Evolutionary conservation across 1,139 yeast species (phyloP).

Genomic region (Nakaseomyces bracarensis): DNA sequence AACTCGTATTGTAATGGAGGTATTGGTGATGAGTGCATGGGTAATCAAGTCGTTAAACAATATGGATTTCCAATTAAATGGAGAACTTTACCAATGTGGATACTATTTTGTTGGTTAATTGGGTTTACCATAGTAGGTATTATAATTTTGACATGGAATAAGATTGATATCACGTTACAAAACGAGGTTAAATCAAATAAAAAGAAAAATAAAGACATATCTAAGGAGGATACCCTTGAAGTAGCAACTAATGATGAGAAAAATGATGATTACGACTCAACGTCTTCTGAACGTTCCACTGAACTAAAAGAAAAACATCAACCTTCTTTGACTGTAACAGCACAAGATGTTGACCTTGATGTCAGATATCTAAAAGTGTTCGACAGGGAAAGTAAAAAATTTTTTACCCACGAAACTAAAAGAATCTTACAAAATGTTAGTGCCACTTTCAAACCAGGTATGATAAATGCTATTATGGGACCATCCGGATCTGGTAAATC

Average conservation of each 20-base stretch:
- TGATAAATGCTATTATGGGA: conserved; percentile 79
- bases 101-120: conserved; percentile 50
- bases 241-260: conserved; percentile 7
- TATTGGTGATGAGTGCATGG: conserved; percentile 37
- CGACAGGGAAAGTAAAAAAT: conserved; percentile 10
- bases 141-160: conserved; percentile 39
- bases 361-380: conserved; percentile 14
- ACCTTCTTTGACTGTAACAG: conserved; percentile 13
- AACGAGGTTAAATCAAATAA: conserved; percentile 19
- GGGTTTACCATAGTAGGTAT: conserved; percentile 48
- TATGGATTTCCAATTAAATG: conserved; percentile 59
- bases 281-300: conserved; percentile 9
- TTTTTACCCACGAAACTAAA: conserved; percentile 21
- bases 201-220: conserved; percentile 9
- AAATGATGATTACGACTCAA: conserved; percentile 12
- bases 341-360: conserved; percentile 17
- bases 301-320: conserved; percentile 10
- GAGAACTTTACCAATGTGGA: conserved; percentile 59
- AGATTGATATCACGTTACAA: conserved; percentile 41
- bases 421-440: conserved; percentile 43
- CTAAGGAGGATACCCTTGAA: background rate
- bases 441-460: conserved; percentile 53
- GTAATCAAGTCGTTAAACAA: conserved; percentile 40
- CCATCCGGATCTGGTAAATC: conserved; percentile 88
- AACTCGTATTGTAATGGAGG: conserved; percentile 50